Evolutionary conservation across 1,139 yeast species (phyloP), one percentile per base, ranked within the genome.

Genomic region (Geotrichum reessii): DNA sequence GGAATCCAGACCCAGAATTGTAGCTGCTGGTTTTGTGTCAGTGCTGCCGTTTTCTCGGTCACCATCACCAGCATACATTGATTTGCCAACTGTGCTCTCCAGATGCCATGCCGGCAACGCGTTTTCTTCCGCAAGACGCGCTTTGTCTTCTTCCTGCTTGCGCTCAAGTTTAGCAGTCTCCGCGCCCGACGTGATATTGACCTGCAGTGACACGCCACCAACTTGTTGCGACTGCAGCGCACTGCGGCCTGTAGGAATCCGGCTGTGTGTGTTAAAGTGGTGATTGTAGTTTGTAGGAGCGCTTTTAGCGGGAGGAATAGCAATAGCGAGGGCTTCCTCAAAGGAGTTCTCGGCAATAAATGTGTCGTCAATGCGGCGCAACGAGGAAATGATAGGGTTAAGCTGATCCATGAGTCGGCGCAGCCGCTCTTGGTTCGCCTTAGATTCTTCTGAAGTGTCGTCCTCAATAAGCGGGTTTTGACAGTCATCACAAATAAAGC

Each of bases 31-130:
- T 81, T 71, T 1, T 78, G 76, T 12, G 71, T 65, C 63, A 19
- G 50, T 3, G 21, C 46, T 21, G 7, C 46, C 25, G 11, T 12
- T 22, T 21, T 28, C 25, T n/a, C 24, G 50, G 46, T 50, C 56
- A 37, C 47, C 56, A 7, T 50, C 51, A 8, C 58, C 54, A 17
- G 51, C 49, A 48, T 58, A 58, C 58, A 58, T 58, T 28, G 50
- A 49, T 42, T 58, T 58, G 27, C 96, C 97, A 63, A 93, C 95
- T 0, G 99, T 91, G 67, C 95, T 85, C 65, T 86, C 86, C 64
- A 87, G 82, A 71, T 93, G 97, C 99, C 99, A 93, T 25, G 95
- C 85, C 11, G 99, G 99, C 65, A 93, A 78, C 1, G 97, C 97
- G 71, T 95, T 93, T 72, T 92, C 97, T 69, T 88, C 87, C 70